Conservation (phyloP, 2,329 filamentous ascomycete species). For the Phaeophleospora eucalypticola region DNA sequence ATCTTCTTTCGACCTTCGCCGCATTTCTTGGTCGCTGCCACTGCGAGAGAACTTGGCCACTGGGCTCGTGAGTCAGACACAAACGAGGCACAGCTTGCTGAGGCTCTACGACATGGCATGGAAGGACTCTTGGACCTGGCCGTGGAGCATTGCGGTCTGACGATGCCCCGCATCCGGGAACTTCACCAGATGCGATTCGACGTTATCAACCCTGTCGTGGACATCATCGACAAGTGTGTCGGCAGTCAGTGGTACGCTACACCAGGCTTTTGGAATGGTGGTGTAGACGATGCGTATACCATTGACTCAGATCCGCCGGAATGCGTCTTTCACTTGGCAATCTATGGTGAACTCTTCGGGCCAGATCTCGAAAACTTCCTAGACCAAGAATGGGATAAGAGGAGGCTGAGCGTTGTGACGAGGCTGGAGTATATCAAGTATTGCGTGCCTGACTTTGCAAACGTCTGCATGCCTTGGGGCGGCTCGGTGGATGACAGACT, state of each 20-base stretch:
- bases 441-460: no score
- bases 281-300: constrained; percentile 30
- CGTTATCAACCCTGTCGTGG: constrained; percentile 32
- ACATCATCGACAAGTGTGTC: constrained; percentile 34
- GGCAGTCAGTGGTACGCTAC: constrained; percentile 29
- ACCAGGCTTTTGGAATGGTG: constrained; percentile 31
- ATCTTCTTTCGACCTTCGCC: no score
- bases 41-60: constrained; percentile 29
- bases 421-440: no score
- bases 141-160: constrained; percentile 29
- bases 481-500: no score
- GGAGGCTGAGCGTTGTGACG: no score
- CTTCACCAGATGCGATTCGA: constrained; percentile 29
- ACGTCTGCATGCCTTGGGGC: no score
- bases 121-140: constrained; percentile 32
- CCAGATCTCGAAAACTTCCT: no score
- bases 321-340: no score
- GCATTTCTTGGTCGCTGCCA: no score
- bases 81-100: constrained; percentile 24
- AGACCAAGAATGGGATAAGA: no score
- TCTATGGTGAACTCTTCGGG: no score
- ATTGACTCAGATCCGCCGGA: no score
- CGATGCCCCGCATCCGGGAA: constrained; percentile 31
- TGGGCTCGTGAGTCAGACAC: constrained; percentile 31
- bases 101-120: constrained; percentile 28